Evolutionary conservation across 306 rosid species (phyloP).

Genomic region (Erythrophleum fordii): DNA sequence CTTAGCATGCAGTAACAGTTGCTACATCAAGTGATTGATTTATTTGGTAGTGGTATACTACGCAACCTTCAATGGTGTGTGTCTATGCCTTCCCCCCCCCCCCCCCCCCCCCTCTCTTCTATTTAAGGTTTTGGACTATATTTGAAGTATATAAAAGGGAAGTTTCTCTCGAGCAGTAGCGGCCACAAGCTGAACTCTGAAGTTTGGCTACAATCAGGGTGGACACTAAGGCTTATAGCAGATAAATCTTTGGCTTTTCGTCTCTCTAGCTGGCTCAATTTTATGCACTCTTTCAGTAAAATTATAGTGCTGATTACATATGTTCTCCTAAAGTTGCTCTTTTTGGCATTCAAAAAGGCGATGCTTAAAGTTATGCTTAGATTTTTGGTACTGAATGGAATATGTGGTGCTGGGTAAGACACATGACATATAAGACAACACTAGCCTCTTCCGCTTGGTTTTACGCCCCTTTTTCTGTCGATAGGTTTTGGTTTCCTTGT

Average conservation of each 20-base stretch:
- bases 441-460: not conserved
- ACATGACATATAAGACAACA: not conserved
- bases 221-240: not conserved
- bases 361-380: not conserved
- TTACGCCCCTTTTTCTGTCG: not conserved
- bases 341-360: not conserved
- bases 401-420: not conserved
- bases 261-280: not conserved
- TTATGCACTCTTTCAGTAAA: not conserved
- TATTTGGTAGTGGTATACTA: not conserved
- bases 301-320: not conserved
- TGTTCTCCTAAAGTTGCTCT: not conserved
- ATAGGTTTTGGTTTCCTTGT: not conserved
- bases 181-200: not conserved
- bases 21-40: slow-evolving; percentile 16
- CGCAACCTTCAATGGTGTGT: not conserved
- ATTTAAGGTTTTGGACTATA: not conserved
- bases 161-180: not conserved
- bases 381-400: not conserved
- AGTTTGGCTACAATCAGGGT: not conserved
- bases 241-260: not conserved
- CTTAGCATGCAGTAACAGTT: slow-evolving; percentile 11
- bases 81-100: too few relatives aligned
- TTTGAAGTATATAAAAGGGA: not conserved
- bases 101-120: too few relatives aligned